Conservation (phyloP, 768 basidiomycete species). For the Auricularia auricula-judae region DNA sequence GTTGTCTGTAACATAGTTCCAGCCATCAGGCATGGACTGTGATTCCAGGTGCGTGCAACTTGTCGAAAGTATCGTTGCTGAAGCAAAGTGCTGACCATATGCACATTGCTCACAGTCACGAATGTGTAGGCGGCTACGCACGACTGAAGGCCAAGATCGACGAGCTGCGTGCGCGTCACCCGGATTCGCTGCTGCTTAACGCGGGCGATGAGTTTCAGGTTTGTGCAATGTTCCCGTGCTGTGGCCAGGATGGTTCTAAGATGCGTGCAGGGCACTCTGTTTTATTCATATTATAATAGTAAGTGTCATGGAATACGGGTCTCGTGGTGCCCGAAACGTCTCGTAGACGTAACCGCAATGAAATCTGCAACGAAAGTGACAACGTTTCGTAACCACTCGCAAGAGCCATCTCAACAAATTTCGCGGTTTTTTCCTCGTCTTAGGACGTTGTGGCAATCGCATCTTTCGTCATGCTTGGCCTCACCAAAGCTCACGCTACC, state of each 20-base stretch:
- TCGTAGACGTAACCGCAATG: no score
- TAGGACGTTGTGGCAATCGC: no score
- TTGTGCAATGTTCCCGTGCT: neutral
- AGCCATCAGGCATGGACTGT: neutral
- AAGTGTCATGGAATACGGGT: neutral
- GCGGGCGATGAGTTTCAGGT: conserved; percentile 37
- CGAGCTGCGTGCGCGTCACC: conserved; percentile 18
- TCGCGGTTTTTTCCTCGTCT: no score
- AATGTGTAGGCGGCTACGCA: conserved; percentile 34
- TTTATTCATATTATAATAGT: conserved; percentile 26
- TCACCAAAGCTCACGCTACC: no score
- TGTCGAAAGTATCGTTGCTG: neutral
- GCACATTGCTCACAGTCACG: conserved; percentile 7
- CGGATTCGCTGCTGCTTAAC: conserved; percentile 31
- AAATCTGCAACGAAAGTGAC: no score
- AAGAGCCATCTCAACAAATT: no score
- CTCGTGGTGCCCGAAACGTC: no score
- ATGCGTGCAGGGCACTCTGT: conserved; percentile 27
- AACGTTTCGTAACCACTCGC: no score
- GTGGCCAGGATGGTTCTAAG: no score
- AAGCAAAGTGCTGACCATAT: neutral
- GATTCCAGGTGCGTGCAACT: conserved; percentile 1
- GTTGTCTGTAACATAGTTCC: neutral
- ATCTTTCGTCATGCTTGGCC: no score
- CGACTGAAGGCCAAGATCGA: conserved; percentile 31